These are phyloP conservation scores for Fusarium agapanthi DNA, from an alignment of 2,329 filamentous ascomycete species.

Conservation along the genomic window DNA sequence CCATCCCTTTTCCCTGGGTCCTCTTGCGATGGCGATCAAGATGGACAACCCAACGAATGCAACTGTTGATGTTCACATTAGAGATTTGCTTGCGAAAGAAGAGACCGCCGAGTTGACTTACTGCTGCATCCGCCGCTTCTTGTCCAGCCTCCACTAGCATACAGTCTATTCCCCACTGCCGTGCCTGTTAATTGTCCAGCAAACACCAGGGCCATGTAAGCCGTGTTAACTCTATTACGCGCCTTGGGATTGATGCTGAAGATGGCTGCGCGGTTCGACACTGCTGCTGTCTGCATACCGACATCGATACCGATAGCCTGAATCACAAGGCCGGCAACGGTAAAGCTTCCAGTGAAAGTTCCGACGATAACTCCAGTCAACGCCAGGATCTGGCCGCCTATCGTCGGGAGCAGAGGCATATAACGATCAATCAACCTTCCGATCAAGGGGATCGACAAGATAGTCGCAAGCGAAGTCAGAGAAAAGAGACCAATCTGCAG, in stretches of 20 bases:
- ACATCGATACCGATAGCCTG: conserved; percentile 77
- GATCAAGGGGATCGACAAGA: conserved; percentile 74
- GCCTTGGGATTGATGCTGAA: conserved; percentile 76
- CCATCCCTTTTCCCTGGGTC: conserved; percentile 45
- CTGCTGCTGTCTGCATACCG: conserved; percentile 76
- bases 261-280: conserved; percentile 76
- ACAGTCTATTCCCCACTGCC: conserved; percentile 63
- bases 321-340: conserved; percentile 75
- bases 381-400: conserved; percentile 68
- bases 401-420: conserved; percentile 72
- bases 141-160: conserved; percentile 61
- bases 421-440: conserved; percentile 74
- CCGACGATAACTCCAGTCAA: conserved; percentile 72
- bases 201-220: conserved; percentile 81
- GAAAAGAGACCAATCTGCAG: conserved; percentile 80
- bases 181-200: conserved; percentile 79
- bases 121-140: conserved; percentile 54
- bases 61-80: conserved; percentile 21
- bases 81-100: background rate
- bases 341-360: conserved; percentile 72
- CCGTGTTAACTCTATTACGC: conserved; percentile 80
- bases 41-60: conserved; percentile 40
- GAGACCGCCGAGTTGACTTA: conserved; percentile 17
- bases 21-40: conserved; percentile 43
- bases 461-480: conserved; percentile 76